phyloP scores from a whole-genome alignment of 2,329 filamentous ascomycete species.

The Fusarium udum region DNA sequence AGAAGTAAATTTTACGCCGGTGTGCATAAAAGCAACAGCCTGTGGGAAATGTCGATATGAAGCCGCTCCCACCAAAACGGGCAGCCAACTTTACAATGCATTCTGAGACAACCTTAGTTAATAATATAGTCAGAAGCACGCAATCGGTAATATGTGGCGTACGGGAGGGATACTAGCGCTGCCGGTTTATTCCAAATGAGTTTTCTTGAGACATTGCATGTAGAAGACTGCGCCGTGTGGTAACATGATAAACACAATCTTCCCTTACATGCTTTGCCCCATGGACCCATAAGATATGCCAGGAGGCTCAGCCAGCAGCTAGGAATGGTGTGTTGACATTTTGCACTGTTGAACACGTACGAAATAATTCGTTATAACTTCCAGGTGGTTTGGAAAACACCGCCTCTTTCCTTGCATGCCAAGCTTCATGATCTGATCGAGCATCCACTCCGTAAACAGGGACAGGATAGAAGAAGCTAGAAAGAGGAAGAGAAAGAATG shows the following conservation, averaged over 20 bases:
- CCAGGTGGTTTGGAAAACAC: background rate
- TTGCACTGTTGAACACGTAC: background rate
- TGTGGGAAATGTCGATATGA: background rate
- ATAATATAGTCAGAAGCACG: background rate
- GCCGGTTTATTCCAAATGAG: background rate
- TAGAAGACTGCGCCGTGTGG: background rate
- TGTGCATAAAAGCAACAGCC: background rate
- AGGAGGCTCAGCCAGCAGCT: background rate
- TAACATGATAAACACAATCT: background rate
- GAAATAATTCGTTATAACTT: background rate
- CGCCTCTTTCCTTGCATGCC: background rate
- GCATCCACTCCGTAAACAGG: background rate
- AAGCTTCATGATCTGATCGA: background rate
- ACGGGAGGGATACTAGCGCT: background rate
- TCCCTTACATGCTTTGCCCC: background rate
- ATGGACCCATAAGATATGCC: background rate
- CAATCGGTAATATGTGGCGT: background rate
- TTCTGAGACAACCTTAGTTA: background rate
- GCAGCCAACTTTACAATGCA: background rate
- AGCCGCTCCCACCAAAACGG: background rate
- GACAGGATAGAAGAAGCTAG: background rate
- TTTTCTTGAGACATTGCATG: background rate
- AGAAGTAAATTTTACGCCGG: background rate
- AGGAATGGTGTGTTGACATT: background rate
- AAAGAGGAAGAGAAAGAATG: background rate